Conservation (phyloP, 108 stramenopile genomes). For the Fistulifera pelliculosa region DNA sequence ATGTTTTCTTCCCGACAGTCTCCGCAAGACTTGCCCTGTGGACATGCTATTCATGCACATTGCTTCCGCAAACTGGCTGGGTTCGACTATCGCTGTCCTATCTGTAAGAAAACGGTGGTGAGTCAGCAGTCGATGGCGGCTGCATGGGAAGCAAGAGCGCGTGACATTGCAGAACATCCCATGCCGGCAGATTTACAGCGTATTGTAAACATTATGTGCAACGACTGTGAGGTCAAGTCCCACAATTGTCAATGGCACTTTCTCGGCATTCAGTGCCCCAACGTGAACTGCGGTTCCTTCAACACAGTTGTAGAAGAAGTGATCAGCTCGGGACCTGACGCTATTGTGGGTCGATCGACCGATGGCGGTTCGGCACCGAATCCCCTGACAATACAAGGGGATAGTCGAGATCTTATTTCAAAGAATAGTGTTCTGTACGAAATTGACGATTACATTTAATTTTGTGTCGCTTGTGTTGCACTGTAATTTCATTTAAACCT, state of each 20-base stretch:
- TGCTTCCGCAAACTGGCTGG: conserved; percentile 84
- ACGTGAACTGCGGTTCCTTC: conserved; percentile 45
- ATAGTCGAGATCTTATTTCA: too few species aligned
- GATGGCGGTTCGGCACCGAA: too few species aligned
- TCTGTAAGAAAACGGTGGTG: conserved; percentile 82
- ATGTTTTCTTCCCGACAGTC: conserved; percentile 71
- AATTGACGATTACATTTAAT: too few species aligned
- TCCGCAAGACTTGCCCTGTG: conserved; percentile 82
- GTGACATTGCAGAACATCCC: conserved; percentile 80
- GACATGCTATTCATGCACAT: conserved; percentile 82
- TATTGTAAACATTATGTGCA: conserved; percentile 76
- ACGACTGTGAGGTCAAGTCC: conserved; percentile 72
- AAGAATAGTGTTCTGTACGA: too few species aligned
- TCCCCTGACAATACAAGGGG: too few species aligned
- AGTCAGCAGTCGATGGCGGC: conserved; percentile 60
- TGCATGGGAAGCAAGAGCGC: conserved; percentile 70
- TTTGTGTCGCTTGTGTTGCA: too few species aligned
- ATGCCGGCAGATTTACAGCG: conserved; percentile 74
- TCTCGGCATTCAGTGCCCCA: conserved; percentile 73
- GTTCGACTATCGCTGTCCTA: conserved; percentile 83
- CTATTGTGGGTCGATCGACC: too few species aligned
- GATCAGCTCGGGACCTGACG: conserved; percentile 27
- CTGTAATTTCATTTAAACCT: too few species aligned
- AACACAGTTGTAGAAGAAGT: conserved; percentile 78
- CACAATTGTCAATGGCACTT: conserved; percentile 69